Percentiles rank a stretch among this genome's conserved stretches.
These are phyloP conservation scores for Eucalyptus fibrosa DNA, from an alignment of 345 rosid species.

Conservation along the genomic window DNA sequence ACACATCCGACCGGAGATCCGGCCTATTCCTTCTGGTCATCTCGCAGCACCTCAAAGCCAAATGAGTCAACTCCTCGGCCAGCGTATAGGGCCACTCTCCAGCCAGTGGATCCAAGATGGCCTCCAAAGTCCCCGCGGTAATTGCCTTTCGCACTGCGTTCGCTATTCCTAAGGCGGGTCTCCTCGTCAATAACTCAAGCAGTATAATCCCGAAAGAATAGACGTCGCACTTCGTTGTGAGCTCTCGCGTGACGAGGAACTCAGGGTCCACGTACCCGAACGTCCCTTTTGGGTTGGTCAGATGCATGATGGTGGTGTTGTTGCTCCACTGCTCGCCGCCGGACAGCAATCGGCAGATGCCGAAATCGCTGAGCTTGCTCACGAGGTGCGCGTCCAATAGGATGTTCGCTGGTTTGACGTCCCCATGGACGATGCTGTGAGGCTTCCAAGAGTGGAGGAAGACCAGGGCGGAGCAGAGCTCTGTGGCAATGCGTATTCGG, in stretches of 20 bases:
- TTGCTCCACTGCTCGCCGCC: neutral
- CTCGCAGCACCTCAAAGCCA: neutral
- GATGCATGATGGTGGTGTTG: neutral
- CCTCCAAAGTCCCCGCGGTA: neutral
- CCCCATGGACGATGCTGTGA: slow-evolving; percentile 74
- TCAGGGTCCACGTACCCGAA: slow-evolving; percentile 55
- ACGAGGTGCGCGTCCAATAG: slow-evolving; percentile 63
- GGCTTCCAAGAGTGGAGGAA: slow-evolving; percentile 77
- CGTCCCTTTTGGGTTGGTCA: neutral
- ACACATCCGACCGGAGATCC: neutral
- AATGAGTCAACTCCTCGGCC: neutral
- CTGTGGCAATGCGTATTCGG: slow-evolving; percentile 61
- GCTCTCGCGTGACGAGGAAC: slow-evolving; percentile 41
- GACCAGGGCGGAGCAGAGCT: slow-evolving; percentile 61
- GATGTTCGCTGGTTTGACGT: slow-evolving; percentile 66
- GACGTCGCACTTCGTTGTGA: slow-evolving; percentile 69
- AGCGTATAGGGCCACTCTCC: neutral
- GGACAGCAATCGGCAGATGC: slow-evolving; percentile 37
- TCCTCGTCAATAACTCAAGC: slow-evolving; percentile 64
- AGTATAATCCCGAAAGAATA: slow-evolving; percentile 73
- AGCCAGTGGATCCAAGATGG: neutral
- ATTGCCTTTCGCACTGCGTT: neutral
- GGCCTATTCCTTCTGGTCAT: neutral
- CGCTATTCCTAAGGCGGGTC: slow-evolving; percentile 5
- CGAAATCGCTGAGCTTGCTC: slow-evolving; percentile 71